Evolutionary conservation across 2,329 filamentous ascomycete species (phyloP).

Genomic region (Calonectria hongkongensis): DNA sequence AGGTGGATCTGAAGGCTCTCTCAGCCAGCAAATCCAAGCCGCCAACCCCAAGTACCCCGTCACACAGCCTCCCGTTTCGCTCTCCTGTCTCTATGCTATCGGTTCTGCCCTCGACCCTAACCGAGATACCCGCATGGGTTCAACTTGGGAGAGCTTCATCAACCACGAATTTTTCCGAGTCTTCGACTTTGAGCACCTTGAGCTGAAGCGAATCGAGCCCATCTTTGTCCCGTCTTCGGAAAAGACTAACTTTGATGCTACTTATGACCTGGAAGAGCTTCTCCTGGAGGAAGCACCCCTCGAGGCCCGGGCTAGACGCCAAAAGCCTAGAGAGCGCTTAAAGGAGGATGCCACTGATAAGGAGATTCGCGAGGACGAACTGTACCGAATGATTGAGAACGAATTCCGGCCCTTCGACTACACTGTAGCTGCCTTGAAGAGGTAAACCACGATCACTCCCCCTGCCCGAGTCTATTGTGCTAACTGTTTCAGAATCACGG

Average conservation of each 20-base stretch:
- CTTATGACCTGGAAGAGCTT: constrained; percentile 96
- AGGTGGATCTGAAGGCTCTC: constrained; percentile 86
- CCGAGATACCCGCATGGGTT: constrained; percentile 87
- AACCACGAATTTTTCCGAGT: constrained; percentile 91
- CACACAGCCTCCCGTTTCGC: constrained; percentile 91
- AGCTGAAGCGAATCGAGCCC: constrained; percentile 91
- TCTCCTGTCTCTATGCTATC: constrained; percentile 92
- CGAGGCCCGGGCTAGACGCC: constrained; percentile 92
- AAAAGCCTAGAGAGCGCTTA: constrained; percentile 93
- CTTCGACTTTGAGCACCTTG: constrained; percentile 89
- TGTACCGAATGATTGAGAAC: constrained; percentile 94
- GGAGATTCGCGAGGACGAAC: constrained; percentile 94
- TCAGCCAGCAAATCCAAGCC: constrained; percentile 87
- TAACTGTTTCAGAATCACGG: constrained; percentile 62
- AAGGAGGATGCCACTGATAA: constrained; percentile 96
- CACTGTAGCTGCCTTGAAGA: constrained; percentile 85
- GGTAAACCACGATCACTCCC: constrained; percentile 68
- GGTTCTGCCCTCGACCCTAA: constrained; percentile 88
- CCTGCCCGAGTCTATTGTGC: constrained; percentile 26
- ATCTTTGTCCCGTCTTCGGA: constrained; percentile 95
- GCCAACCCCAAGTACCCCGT: constrained; percentile 92
- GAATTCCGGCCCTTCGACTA: constrained; percentile 98
- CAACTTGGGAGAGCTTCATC: constrained; percentile 89
- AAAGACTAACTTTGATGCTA: constrained; percentile 99
- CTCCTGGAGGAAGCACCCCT: constrained; percentile 95